Conservation (phyloP, 495 filamentous ascomycete genomes). For the Bombardia bombarda region DNA sequence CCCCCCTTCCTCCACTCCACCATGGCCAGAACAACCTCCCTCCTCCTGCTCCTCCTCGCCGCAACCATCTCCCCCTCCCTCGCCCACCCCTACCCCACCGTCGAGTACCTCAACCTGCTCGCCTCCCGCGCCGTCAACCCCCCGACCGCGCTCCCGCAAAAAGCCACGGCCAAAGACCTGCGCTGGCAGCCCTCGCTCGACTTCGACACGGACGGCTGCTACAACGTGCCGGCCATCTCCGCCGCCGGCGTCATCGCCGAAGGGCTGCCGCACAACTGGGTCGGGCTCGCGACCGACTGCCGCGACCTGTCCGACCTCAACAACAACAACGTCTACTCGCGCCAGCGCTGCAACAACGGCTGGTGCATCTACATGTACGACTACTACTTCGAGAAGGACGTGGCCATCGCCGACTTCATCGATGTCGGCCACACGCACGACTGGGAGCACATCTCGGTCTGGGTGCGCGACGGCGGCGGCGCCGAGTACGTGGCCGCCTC, state of each 20-base stretch:
- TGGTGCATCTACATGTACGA: constrained; percentile 40
- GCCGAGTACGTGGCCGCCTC: constrained; percentile 29
- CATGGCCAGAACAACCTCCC: neutral
- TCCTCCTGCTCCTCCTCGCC: neutral
- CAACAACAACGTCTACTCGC: constrained; percentile 41
- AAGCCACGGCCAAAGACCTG: constrained; percentile 32
- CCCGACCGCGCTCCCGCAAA: constrained; percentile 30
- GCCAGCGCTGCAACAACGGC: constrained; percentile 35
- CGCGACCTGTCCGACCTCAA: constrained; percentile 30
- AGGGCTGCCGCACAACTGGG: constrained; percentile 27
- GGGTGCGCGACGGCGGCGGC: constrained; percentile 22
- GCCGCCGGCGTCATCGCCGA: constrained; percentile 27
- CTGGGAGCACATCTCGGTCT: constrained; percentile 42
- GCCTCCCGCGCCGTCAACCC: constrained; percentile 8
- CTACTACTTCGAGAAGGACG: constrained; percentile 44
- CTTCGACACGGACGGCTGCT: constrained; percentile 40
- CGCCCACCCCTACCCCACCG: neutral
- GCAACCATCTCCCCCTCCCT: neutral
- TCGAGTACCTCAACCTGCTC: neutral
- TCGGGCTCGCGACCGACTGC: constrained; percentile 25
- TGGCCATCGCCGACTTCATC: constrained; percentile 22
- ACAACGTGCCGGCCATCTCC: constrained; percentile 37
- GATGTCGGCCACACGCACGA: constrained; percentile 34
- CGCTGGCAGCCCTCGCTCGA: constrained; percentile 37
- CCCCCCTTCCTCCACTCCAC: neutral